Conservation (phyloP, 1,284 basidiomycete species). For the Gymnopus androsaceus region DNA sequence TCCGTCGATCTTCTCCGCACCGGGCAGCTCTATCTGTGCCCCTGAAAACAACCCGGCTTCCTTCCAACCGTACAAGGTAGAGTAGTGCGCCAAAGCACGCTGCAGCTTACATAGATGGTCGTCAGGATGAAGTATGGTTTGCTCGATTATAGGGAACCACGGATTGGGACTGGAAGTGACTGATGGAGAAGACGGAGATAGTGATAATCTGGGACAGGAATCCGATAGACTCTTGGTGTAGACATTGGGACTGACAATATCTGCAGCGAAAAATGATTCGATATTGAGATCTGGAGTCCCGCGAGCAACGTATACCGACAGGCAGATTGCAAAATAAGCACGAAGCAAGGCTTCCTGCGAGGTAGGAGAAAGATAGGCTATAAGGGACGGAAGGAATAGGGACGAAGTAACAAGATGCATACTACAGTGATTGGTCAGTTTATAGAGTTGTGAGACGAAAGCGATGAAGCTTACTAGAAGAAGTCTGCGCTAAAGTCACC, state of each 20-base stretch:
- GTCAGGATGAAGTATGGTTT: constrained; percentile 52
- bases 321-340: constrained; percentile 39
- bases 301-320: constrained; percentile 44
- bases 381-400: constrained; percentile 47
- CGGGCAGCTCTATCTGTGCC: constrained; percentile 44
- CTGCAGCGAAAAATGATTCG: constrained; percentile 41
- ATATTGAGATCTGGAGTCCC: constrained; percentile 44
- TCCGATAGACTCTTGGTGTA: no score
- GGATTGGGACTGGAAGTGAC: constrained; percentile 9
- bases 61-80: constrained; percentile 45
- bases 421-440: constrained; percentile 28
- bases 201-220: no score
- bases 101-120: constrained; percentile 65
- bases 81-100: constrained; percentile 57
- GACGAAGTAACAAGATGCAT: constrained; percentile 59
- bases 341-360: constrained; percentile 45
- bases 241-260: constrained; percentile 25
- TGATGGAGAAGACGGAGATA: constrained; percentile 26
- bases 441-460: neutral
- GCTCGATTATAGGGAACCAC: constrained; percentile 14
- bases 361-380: constrained; percentile 36
- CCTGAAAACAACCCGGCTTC: constrained; percentile 37
- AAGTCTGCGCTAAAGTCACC: constrained; percentile 49
- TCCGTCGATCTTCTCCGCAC: constrained; percentile 57
- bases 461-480: constrained; percentile 41